Percentiles rank a stretch among this genome's conserved stretches.
Evolutionary conservation across 331 rosid genomes (phyloP).

Genomic region (Malus hybrid): DNA sequence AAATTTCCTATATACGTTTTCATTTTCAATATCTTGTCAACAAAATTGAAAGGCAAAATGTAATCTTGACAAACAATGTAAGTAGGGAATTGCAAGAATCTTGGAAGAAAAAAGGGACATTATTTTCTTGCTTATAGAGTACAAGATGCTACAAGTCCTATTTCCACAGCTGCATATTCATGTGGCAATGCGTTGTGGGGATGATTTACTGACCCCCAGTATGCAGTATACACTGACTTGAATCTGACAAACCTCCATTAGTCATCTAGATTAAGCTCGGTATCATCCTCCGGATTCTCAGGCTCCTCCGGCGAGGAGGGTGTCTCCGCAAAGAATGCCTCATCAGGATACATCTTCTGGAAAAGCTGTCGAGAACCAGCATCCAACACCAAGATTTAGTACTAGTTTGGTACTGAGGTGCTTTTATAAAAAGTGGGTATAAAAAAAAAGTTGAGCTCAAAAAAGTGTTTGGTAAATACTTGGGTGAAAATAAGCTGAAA

Average conservation of each 20-base stretch:
- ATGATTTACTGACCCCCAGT: background rate
- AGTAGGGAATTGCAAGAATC: background rate
- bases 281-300: constrained; percentile 34
- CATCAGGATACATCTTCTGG: constrained; percentile 61
- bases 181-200: background rate
- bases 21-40: no score
- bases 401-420: no score
- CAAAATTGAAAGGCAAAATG: no score
- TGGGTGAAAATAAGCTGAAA: no score
- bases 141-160: background rate
- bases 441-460: no score
- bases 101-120: background rate
- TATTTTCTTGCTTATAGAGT: background rate
- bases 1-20: no score
- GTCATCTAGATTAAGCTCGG: constrained; percentile 32
- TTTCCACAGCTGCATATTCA: background rate
- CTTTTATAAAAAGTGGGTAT: no score
- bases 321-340: constrained; percentile 61
- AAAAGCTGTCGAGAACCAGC: constrained; percentile 44
- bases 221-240: background rate
- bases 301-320: constrained; percentile 37
- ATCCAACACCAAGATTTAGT: constrained; percentile 9
- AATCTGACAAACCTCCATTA: constrained; percentile 1
- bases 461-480: no score
- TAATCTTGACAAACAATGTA: background rate